Evolutionary conservation across 2,329 filamentous ascomycete genomes (phyloP).

Genomic region (Leptographium wingfieldii): DNA sequence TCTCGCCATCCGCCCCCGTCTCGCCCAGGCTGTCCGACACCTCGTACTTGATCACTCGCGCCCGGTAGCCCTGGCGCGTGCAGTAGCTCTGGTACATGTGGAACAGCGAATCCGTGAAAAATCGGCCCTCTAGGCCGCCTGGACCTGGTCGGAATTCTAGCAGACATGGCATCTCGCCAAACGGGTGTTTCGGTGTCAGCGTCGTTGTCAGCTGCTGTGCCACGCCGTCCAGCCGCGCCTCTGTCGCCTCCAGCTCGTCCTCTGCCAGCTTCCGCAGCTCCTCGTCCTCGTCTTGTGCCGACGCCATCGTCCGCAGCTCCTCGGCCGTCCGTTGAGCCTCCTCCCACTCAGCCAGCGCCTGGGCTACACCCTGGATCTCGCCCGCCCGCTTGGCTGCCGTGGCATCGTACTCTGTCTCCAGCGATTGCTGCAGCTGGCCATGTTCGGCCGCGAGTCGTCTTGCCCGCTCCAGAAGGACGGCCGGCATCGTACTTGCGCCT

Average conservation of each 20-base stretch:
- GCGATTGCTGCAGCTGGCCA: slow-evolving; percentile 34
- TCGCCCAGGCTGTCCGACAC: slow-evolving; percentile 51
- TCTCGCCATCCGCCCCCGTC: slow-evolving; percentile 43
- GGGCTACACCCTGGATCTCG: slow-evolving; percentile 45
- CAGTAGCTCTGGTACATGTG: slow-evolving; percentile 79
- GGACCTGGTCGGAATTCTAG: slow-evolving; percentile 87
- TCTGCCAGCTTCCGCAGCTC: slow-evolving; percentile 68
- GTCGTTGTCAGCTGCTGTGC: slow-evolving; percentile 58
- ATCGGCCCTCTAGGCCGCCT: slow-evolving; percentile 78
- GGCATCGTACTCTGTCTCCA: slow-evolving; percentile 42
- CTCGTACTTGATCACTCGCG: slow-evolving; percentile 68
- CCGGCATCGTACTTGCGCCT: slow-evolving; percentile 19
- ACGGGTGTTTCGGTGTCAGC: slow-evolving; percentile 79
- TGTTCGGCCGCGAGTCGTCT: slow-evolving; percentile 45
- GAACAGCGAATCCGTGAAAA: slow-evolving; percentile 79
- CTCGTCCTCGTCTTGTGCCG: slow-evolving; percentile 40
- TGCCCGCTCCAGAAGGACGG: slow-evolving; percentile 47
- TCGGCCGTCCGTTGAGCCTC: slow-evolving; percentile 35
- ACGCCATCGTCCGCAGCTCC: slow-evolving; percentile 40
- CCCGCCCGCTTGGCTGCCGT: slow-evolving; percentile 46
- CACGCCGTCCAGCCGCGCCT: slow-evolving; percentile 47
- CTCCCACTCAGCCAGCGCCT: slow-evolving; percentile 47
- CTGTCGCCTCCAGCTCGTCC: slow-evolving; percentile 67
- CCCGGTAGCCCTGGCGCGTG: slow-evolving; percentile 50
- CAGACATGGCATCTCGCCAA: slow-evolving; percentile 78